These are phyloP conservation scores for Selaginella tamariscina DNA, from an alignment of 75 land plant species.

Conservation along the genomic window DNA sequence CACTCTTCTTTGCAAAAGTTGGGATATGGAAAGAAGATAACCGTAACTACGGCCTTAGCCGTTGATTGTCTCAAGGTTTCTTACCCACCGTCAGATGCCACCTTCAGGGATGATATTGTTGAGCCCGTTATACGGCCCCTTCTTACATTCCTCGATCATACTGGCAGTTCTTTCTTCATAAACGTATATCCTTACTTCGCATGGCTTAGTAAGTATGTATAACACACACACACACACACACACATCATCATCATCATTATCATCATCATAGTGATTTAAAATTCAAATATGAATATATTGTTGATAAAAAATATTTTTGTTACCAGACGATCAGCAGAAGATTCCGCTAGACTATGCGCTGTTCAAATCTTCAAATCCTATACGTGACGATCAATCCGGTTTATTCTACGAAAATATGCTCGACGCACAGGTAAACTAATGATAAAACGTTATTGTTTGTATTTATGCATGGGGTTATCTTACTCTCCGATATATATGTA, in stretches of 20 bases:
- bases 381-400: not conserved
- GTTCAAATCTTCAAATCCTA: not conserved
- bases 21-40: not conserved
- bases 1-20: not conserved
- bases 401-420: not conserved
- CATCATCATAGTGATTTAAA: too few species aligned
- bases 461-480: too few species aligned
- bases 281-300: too few species aligned
- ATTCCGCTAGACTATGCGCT: not conserved
- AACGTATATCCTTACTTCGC: slow-evolving; percentile 52
- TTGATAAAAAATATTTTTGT: too few species aligned
- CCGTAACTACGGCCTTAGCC: not conserved
- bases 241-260: too few species aligned
- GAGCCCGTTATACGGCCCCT: slow-evolving; percentile 19
- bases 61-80: not conserved
- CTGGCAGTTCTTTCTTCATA: slow-evolving; percentile 38
- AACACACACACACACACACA: too few species aligned
- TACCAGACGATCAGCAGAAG: not conserved
- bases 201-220: too few species aligned
- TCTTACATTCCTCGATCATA: slow-evolving; percentile 25
- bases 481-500: too few species aligned
- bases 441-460: too few species aligned
- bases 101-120: not conserved
- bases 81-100: not conserved
- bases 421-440: too few species aligned